These are phyloP conservation scores for Zygoascus biomembranicola DNA, from an alignment of 805 yeast species.

Conservation along the genomic window DNA sequence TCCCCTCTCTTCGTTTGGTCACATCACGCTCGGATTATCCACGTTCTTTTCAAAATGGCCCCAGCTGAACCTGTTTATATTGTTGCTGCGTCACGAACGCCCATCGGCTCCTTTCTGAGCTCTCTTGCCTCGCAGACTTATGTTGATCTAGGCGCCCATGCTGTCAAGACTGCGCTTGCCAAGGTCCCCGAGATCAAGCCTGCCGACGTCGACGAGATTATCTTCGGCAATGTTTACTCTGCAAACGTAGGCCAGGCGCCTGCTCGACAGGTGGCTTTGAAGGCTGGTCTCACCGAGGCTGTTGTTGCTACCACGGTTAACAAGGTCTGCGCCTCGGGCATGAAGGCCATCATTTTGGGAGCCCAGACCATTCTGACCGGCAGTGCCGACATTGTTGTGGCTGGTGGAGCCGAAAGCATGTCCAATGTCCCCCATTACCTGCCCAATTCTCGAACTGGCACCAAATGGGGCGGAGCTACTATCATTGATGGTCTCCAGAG, in stretches of 20 bases:
- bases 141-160: constrained; percentile 85
- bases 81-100: constrained; percentile 89
- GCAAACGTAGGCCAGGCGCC: constrained; percentile 97
- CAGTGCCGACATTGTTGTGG: constrained; percentile 83
- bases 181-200: constrained; percentile 62
- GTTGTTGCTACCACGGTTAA: constrained; percentile 86
- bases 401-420: constrained; percentile 98
- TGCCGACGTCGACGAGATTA: constrained; percentile 74
- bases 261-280: constrained; percentile 93
- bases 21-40: background rate
- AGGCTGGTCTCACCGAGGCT: constrained; percentile 74
- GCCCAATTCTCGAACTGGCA: constrained; percentile 78
- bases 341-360: constrained; percentile 84
- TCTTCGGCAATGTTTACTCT: constrained; percentile 86
- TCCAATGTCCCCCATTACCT: constrained; percentile 89
- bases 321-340: constrained; percentile 96
- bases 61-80: constrained; percentile 53
- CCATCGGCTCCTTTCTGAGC: constrained; percentile 93
- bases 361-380: constrained; percentile 88
- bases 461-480: constrained; percentile 76
- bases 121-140: constrained; percentile 63
- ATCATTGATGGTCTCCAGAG: constrained; percentile 83
- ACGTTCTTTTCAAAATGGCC: background rate
- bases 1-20: background rate
- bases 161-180: constrained; percentile 76